Evolutionary conservation across 2,329 filamentous ascomycete genomes (phyloP), one percentile per base, ranked within the genome.

Genomic region (Neoascochyta sp.): DNA sequence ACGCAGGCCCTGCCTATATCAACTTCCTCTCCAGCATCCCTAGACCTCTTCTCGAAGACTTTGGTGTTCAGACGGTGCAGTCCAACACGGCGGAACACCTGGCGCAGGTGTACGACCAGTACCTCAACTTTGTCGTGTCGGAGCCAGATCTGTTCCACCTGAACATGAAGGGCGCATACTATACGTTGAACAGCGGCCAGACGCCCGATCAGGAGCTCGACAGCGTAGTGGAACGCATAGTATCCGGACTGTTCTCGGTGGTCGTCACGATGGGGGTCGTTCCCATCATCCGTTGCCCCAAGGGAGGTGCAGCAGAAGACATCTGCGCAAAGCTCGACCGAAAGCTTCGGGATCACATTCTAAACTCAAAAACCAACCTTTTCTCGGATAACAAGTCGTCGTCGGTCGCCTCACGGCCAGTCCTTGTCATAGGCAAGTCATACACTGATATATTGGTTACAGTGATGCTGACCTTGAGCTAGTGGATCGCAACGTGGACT

Each of bases 231-330:
- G 90, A 98, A 62, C 81, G 81, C 47, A 90, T 96, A 43, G 92
- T 98, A 28, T 93, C 85, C 52, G 92, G 92, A 1, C 70, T 98
- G n/a, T 98, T 96, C 66, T 95, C 89, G 43, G 92, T 98, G 27
- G 83, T 92, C 37, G 92, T 94, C n/a, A 98, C 92, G 4, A 95
- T 95, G 87, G 90, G 88, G 83, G 81, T 89, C 3, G 95, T 98
- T 47, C 92, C 92, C 5, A 88, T 98, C 47, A 96, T 98, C 53
- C 76, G 92, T 46, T 95, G 87, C 57, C 89, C 92, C 5, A 95
- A 92, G 59, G 87, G 83, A 27, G 89, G 87, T 19, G 87, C 92
- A 3, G 90, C 92, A 9, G 90, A 96, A 59, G 83, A 95, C 72
- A 93, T 98, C 45, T 84, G 88, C 9, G 85, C 86, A 9, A 95